These are phyloP conservation scores for Xylaria cubensis DNA, from an alignment of 495 filamentous ascomycete species.

Conservation along the genomic window DNA sequence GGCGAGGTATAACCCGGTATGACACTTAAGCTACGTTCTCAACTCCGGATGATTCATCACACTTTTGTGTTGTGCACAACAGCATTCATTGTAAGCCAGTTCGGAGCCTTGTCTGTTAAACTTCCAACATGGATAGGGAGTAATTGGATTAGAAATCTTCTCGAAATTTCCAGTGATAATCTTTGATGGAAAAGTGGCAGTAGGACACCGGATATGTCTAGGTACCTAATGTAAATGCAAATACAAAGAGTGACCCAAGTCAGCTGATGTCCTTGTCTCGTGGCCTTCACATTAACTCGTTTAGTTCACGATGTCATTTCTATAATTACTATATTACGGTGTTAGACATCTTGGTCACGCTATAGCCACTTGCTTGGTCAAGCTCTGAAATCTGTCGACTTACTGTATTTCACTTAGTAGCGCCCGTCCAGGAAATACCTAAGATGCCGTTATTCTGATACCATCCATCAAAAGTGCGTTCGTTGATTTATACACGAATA, in stretches of 20 bases:
- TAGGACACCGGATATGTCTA: not conserved
- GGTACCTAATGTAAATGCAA: not conserved
- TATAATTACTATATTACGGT: not conserved
- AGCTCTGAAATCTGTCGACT: not conserved
- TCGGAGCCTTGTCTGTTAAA: no score
- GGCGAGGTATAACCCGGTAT: not conserved
- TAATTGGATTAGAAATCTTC: not conserved
- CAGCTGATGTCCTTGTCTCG: slow-evolving; percentile 14
- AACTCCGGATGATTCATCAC: slow-evolving; percentile 21
- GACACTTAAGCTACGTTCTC: not conserved
- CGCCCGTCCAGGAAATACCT: not conserved
- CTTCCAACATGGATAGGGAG: not conserved
- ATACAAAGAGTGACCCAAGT: slow-evolving; percentile 5
- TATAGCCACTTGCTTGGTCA: not conserved
- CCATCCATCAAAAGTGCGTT: not conserved
- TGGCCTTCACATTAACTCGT: not conserved
- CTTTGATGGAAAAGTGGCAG: not conserved
- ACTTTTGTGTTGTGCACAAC: not conserved
- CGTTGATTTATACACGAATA: slow-evolving; percentile 29
- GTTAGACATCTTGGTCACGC: not conserved
- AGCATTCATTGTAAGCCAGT: not conserved
- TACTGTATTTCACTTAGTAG: not conserved
- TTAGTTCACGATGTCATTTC: slow-evolving; percentile 11
- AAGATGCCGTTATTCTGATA: not conserved
- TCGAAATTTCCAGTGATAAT: not conserved